phyloP scores from a whole-genome alignment of 2,329 filamentous ascomycete genomes.

The Colletotrichum neosansevieriae region DNA sequence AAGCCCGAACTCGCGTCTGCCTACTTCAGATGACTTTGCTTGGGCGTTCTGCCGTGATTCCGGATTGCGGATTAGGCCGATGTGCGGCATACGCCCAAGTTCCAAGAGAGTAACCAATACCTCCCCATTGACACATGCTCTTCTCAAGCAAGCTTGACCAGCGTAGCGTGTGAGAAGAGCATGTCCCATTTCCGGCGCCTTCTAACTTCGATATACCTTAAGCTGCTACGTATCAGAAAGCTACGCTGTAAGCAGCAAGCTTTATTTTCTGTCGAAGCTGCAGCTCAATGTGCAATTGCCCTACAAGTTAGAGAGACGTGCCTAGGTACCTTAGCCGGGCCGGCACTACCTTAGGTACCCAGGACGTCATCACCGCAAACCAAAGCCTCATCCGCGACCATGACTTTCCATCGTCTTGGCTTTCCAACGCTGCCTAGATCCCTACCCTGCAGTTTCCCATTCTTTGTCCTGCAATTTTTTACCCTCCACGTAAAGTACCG shows the following conservation, averaged over 20 bases:
- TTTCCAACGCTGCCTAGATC: slow-evolving; percentile 7
- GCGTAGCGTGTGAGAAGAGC: no score
- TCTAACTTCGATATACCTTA: background rate
- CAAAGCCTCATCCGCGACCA: slow-evolving; percentile 30
- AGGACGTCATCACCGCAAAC: slow-evolving; percentile 30
- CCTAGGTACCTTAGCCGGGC: background rate
- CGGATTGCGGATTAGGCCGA: slow-evolving; percentile 25
- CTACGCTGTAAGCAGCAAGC: no score
- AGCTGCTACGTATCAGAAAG: background rate
- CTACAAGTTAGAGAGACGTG: background rate
- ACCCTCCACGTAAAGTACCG: background rate
- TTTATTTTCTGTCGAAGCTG: background rate
- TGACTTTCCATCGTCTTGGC: slow-evolving; percentile 8
- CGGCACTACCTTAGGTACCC: background rate
- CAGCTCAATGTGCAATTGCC: slow-evolving; percentile 4
- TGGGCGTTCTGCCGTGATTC: slow-evolving; percentile 29
- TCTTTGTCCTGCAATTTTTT: background rate
- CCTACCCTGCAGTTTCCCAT: slow-evolving; percentile 17
- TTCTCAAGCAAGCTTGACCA: no score
- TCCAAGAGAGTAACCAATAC: background rate
- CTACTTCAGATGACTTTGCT: slow-evolving; percentile 13
- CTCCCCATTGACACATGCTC: background rate
- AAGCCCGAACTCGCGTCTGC: slow-evolving; percentile 21
- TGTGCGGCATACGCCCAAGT: slow-evolving; percentile 19
- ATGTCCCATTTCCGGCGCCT: background rate